These are phyloP conservation scores for Tolypocladium cylindrosporum DNA, from an alignment of 2,329 filamentous ascomycete genomes.

Conservation along the genomic window DNA sequence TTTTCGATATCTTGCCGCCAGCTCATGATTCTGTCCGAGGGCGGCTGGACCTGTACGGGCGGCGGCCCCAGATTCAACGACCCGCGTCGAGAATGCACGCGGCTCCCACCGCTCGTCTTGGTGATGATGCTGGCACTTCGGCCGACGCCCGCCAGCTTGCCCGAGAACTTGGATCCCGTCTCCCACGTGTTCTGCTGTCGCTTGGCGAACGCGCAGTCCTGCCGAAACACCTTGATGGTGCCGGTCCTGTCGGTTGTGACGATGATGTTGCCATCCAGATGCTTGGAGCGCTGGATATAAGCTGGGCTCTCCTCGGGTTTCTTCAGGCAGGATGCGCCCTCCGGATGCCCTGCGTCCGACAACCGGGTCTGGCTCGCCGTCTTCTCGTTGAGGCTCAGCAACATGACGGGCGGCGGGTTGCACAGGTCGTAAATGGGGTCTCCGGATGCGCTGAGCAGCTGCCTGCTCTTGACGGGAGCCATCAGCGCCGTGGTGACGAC, in stretches of 20 bases:
- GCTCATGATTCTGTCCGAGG: slow-evolving; percentile 69
- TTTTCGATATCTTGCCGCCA: slow-evolving; percentile 66
- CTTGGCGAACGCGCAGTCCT: slow-evolving; percentile 82
- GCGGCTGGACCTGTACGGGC: slow-evolving; percentile 18
- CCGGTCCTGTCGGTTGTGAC: slow-evolving; percentile 84
- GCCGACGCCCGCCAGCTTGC: slow-evolving; percentile 51
- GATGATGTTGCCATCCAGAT: slow-evolving; percentile 79
- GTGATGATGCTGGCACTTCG: slow-evolving; percentile 47
- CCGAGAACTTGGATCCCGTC: slow-evolving; percentile 64
- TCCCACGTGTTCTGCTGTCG: slow-evolving; percentile 71
- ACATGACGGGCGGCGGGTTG: slow-evolving; percentile 82
- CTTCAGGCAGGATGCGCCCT: slow-evolving; percentile 21
- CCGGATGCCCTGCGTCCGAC: slow-evolving; percentile 23
- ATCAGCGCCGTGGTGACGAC: slow-evolving; percentile 86
- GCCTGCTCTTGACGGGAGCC: slow-evolving; percentile 68
- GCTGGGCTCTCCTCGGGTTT: slow-evolving; percentile 61
- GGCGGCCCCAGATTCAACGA: slow-evolving; percentile 35
- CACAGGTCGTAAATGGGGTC: slow-evolving; percentile 95
- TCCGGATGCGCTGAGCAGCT: slow-evolving; percentile 68
- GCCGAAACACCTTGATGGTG: slow-evolving; percentile 86
- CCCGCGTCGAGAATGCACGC: slow-evolving; percentile 39
- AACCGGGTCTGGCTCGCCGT: slow-evolving; percentile 30
- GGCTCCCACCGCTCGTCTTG: slow-evolving; percentile 38
- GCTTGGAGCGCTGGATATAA: slow-evolving; percentile 66
- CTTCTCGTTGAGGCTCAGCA: slow-evolving; percentile 63